Conservation (phyloP, 1,284 basidiomycete genomes). For the Trichosporon inkin region DNA sequence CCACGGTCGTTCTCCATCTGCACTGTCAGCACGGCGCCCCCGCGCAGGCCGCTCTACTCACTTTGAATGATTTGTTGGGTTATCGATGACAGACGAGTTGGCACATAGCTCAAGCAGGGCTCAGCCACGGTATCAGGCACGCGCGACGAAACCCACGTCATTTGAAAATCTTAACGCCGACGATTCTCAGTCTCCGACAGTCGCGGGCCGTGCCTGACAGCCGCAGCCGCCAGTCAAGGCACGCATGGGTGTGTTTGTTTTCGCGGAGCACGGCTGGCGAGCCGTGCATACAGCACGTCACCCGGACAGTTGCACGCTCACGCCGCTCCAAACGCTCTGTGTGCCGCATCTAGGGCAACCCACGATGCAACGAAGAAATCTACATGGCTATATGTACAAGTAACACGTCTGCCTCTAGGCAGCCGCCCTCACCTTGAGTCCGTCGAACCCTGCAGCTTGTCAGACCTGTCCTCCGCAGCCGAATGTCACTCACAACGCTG, state of each 20-base stretch:
- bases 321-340: too few relatives aligned
- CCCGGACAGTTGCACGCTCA: too few relatives aligned
- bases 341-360: too few relatives aligned
- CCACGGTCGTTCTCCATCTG: conserved; percentile 21
- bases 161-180: neutral
- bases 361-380: too few relatives aligned
- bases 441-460: neutral
- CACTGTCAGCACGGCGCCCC: neutral
- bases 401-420: neutral
- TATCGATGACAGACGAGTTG: conserved; percentile 7
- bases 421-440: neutral
- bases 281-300: too few relatives aligned
- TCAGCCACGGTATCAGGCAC: neutral
- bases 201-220: neutral
- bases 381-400: neutral
- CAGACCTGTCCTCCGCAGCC: neutral
- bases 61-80: conserved; percentile 6
- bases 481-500: conserved; percentile 61
- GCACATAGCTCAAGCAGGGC: conserved; percentile 5
- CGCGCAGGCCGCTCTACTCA: neutral
- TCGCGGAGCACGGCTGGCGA: too few relatives aligned
- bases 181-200: neutral
- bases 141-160: neutral
- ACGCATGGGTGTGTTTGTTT: too few relatives aligned
- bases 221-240: too few relatives aligned